Evolutionary conservation across 805 yeast genomes (phyloP).

Genomic region (Tetrapisispora namnaoensis): DNA sequence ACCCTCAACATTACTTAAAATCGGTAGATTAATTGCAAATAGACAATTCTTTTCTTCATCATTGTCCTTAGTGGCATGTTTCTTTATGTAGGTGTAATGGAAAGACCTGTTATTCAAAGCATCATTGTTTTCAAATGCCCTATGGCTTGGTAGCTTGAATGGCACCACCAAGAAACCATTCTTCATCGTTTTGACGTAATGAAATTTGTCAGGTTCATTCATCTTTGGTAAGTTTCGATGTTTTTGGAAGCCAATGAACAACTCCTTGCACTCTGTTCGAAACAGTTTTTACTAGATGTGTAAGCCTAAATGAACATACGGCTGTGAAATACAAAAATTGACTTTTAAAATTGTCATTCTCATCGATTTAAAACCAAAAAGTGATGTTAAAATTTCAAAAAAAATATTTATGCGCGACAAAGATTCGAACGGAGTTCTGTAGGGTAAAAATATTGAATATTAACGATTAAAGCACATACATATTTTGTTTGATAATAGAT

Average conservation of each 20-base stretch:
- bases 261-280: no score
- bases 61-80: constrained; percentile 40
- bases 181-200: constrained; percentile 18
- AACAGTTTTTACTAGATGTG: no score
- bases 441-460: no score
- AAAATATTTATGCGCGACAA: neutral
- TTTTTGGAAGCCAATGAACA: no score
- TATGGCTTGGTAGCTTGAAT: constrained; percentile 20
- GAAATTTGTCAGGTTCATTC: neutral
- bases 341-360: no score
- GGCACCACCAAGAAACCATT: constrained; percentile 31
- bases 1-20: constrained; percentile 41
- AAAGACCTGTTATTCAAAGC: constrained; percentile 8
- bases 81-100: constrained; percentile 59
- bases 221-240: no score
- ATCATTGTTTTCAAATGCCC: constrained; percentile 7
- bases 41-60: constrained; percentile 42
- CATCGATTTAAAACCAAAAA: no score
- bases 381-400: neutral
- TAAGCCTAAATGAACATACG: no score
- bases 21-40: constrained; percentile 72
- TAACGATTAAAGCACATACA: no score
- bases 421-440: neutral
- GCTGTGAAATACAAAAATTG: no score
- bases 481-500: no score